Percentiles rank a stretch among this genome's conserved stretches.
These are phyloP conservation scores for Mimosa pudica DNA, from an alignment of 306 rosid species.

Conservation along the genomic window DNA sequence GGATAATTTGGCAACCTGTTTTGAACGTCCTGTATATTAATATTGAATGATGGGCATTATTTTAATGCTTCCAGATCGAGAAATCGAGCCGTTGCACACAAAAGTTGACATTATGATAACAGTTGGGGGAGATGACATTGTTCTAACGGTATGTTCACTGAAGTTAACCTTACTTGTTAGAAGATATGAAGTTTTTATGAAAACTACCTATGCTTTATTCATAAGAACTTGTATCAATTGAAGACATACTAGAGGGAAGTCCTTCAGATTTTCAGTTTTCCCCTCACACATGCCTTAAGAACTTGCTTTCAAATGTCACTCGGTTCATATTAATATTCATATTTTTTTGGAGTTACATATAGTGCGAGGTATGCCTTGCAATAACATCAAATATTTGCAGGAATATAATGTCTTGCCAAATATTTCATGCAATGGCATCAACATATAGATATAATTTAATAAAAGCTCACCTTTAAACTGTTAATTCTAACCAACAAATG, in stretches of 20 bases:
- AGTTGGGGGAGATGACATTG: conserved; percentile 98
- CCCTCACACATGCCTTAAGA: background rate
- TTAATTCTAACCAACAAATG: conserved; percentile 19
- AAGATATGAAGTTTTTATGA: too few relatives aligned
- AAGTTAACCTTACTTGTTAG: conserved; percentile 33
- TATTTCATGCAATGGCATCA: conserved; percentile 6
- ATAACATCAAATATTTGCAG: conserved; percentile 10
- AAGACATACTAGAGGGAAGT: conserved; percentile 4
- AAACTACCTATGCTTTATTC: too few relatives aligned
- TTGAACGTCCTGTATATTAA: background rate
- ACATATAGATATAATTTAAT: conserved; percentile 10
- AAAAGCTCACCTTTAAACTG: conserved; percentile 21
- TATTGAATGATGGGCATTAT: background rate
- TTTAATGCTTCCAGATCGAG: conserved; percentile 57
- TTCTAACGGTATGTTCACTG: conserved; percentile 77
- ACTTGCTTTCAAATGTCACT: conserved; percentile 14
- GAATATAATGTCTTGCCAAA: conserved; percentile 9
- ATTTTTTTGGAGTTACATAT: conserved; percentile 20
- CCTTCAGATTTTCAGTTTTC: conserved; percentile 21
- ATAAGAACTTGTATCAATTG: background rate
- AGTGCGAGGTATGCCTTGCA: conserved; percentile 4
- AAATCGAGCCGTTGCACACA: conserved; percentile 65
- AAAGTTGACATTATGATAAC: conserved; percentile 94
- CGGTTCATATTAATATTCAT: conserved; percentile 14
- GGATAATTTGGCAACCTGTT: background rate